phyloP scores from a whole-genome alignment of 257 asterid species.

The Solanum phureja region DNA sequence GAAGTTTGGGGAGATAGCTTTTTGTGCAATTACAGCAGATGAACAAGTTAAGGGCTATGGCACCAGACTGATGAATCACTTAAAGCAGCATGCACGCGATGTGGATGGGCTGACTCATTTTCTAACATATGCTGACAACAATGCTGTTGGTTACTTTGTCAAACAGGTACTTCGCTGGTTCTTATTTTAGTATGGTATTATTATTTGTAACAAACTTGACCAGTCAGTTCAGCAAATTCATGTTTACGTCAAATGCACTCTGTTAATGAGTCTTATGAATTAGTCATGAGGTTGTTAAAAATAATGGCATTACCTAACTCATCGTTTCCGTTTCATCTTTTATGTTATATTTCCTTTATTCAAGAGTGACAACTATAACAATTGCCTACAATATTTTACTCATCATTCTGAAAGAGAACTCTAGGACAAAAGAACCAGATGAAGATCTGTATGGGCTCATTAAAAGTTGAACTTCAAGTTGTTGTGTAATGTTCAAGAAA shows the following conservation, averaged over 20 bases:
- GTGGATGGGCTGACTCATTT: constrained; percentile 90
- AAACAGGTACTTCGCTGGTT: constrained; percentile 58
- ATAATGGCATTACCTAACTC: background rate
- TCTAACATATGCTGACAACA: constrained; percentile 97
- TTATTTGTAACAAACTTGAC: background rate
- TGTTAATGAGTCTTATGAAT: background rate
- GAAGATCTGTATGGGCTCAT: background rate
- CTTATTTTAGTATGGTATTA: background rate
- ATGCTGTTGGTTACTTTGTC: constrained; percentile 98
- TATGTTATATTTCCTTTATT: background rate
- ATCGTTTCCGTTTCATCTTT: background rate
- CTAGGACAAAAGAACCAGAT: background rate
- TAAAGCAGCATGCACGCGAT: constrained; percentile 96
- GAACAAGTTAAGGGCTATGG: constrained; percentile 99
- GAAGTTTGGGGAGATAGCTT: constrained; percentile 97
- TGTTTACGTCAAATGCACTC: background rate
- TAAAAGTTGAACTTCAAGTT: background rate
- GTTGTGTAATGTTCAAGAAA: background rate
- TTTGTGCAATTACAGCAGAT: constrained; percentile 94
- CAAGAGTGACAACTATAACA: background rate
- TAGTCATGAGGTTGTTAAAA: background rate
- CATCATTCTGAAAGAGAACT: background rate
- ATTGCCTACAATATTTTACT: background rate
- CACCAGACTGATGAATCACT: constrained; percentile 94
- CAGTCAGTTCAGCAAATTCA: background rate